A percentile compares a stretch with the other conserved stretches of the same genome.
These are phyloP conservation scores for Suhomyces coccinellae DNA, from an alignment of 1,139 yeast genomes.

Conservation along the genomic window DNA sequence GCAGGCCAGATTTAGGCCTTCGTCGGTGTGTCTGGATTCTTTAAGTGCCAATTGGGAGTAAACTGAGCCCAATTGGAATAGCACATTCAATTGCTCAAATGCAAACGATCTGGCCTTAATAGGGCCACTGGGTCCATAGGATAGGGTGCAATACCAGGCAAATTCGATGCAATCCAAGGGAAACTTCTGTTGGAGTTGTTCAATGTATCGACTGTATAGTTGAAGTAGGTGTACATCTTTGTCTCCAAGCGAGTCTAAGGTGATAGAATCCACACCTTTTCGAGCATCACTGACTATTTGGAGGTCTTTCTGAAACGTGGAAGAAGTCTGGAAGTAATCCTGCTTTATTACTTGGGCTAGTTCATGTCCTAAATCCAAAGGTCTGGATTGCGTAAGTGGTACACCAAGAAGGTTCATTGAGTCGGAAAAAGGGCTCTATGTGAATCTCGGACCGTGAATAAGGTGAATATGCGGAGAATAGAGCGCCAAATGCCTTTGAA, in stretches of 20 bases:
- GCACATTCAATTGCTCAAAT: conserved; percentile 61
- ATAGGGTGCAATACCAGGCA: conserved; percentile 72
- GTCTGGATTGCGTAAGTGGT: conserved; percentile 55
- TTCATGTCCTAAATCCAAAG: conserved; percentile 45
- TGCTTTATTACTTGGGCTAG: conserved; percentile 52
- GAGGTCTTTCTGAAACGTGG: conserved; percentile 56
- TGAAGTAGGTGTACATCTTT: conserved; percentile 22
- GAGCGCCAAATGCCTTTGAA: background rate
- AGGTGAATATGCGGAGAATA: background rate
- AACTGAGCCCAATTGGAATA: conserved; percentile 68
- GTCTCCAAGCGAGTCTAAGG: conserved; percentile 21
- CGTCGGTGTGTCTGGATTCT: conserved; percentile 46
- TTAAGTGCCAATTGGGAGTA: conserved; percentile 56
- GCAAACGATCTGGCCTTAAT: conserved; percentile 44
- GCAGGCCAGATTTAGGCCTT: conserved; percentile 64
- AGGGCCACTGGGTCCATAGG: conserved; percentile 52
- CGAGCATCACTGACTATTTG: conserved; percentile 34
- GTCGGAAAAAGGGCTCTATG: background rate
- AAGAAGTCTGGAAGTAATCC: conserved; percentile 67
- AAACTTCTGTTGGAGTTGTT: conserved; percentile 36
- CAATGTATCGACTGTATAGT: conserved; percentile 35
- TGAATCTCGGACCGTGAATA: background rate
- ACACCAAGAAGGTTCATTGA: conserved; percentile 41
- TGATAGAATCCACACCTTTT: conserved; percentile 22
- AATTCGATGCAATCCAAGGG: conserved; percentile 51